Conservation (phyloP, 176 grass and related monocot genomes). For the Coix lacrymajobi region DNA sequence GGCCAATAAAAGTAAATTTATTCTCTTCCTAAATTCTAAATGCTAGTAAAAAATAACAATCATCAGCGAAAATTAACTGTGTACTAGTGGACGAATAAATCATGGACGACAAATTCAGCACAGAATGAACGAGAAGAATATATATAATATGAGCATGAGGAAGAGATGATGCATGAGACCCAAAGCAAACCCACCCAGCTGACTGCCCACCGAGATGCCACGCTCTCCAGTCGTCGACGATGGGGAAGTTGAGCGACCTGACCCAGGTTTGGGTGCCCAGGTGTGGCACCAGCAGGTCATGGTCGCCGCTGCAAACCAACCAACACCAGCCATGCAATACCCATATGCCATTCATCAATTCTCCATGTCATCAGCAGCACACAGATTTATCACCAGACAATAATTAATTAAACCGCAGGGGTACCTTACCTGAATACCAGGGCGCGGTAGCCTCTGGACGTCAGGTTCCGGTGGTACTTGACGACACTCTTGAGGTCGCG, state of each 20-base stretch:
- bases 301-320: constrained; percentile 35
- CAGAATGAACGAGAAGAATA: background rate
- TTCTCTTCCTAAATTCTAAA: no score
- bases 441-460: constrained; percentile 34
- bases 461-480: constrained; percentile 40
- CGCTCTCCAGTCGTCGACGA: constrained; percentile 31
- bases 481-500: background rate
- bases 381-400: no score
- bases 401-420: no score
- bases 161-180: no score
- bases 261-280: constrained; percentile 54
- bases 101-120: background rate
- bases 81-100: no score
- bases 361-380: background rate
- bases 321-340: no score
- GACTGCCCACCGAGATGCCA: constrained; percentile 52
- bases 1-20: no score
- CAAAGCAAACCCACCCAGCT: constrained; percentile 23
- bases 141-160: no score
- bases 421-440: constrained; percentile 22
- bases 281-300: constrained; percentile 32
- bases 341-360: no score
- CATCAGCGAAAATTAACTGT: no score
- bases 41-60: no score
- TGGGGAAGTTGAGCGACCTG: constrained; percentile 42